phyloP scores from a whole-genome alignment of 306 rosid genomes.

The Cucumis melo region DNA sequence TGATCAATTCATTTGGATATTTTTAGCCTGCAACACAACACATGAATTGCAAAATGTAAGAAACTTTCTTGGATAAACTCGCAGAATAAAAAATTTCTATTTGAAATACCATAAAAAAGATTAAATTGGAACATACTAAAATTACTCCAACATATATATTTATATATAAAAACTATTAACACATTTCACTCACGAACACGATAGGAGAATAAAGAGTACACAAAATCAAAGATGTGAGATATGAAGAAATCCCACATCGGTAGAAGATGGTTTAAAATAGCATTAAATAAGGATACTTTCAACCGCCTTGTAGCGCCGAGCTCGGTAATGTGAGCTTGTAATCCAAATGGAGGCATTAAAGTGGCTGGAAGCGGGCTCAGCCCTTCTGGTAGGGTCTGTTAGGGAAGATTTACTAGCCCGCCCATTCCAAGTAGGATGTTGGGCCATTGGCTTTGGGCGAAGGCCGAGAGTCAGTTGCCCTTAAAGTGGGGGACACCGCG shows the following conservation, averaged over 20 bases:
- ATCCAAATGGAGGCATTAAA: background rate
- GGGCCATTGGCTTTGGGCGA: background rate
- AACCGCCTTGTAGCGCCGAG: background rate
- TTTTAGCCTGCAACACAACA: too few relatives aligned
- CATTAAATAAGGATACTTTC: background rate
- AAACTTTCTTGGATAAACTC: too few relatives aligned
- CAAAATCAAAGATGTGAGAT: too few relatives aligned
- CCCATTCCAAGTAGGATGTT: background rate
- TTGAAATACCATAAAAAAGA: too few relatives aligned
- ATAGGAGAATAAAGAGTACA: too few relatives aligned
- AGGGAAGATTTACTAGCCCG: background rate
- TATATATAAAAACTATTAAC: too few relatives aligned
- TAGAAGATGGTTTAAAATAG: rapidly evolving
- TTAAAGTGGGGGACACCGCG: constrained; percentile 5
- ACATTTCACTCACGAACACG: too few relatives aligned
- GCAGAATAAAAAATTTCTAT: too few relatives aligned
- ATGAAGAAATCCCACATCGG: background rate
- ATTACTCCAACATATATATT: too few relatives aligned
- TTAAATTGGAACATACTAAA: too few relatives aligned
- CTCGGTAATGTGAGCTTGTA: background rate
- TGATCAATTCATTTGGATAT: too few relatives aligned
- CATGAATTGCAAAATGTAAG: too few relatives aligned
- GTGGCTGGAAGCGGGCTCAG: background rate
- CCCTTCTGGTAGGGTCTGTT: background rate
- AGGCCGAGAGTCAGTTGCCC: background rate